A percentile compares a stretch with the other conserved stretches of the same genome.
Conservation (phyloP, 75 land plant species). For the Cunninghamia lanceolata region DNA sequence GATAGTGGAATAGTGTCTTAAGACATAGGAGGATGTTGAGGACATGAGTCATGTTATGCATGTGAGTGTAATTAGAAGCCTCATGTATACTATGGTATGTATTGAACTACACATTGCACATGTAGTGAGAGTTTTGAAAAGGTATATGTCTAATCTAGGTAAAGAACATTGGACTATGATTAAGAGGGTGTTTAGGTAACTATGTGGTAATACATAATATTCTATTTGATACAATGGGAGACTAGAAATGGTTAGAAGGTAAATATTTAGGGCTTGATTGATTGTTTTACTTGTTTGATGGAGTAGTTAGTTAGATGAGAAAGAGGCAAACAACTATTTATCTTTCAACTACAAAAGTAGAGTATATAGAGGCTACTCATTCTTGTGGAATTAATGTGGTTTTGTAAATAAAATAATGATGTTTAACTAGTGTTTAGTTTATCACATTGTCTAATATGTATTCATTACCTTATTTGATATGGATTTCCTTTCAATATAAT, state of each 20-base stretch:
- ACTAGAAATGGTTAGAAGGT: background rate
- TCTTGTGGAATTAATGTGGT: too few species aligned
- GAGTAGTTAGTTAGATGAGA: too few species aligned
- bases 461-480: too few species aligned
- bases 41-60: background rate
- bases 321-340: too few species aligned
- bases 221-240: background rate
- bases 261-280: too few species aligned
- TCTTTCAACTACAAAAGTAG: too few species aligned
- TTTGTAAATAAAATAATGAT: too few species aligned
- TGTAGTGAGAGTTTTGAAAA: background rate
- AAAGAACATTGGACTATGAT: conserved; percentile 7
- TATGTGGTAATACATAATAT: background rate
- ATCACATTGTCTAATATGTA: too few species aligned
- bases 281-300: too few species aligned
- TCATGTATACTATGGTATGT: conserved; percentile 15
- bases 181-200: background rate
- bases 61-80: conserved; percentile 1
- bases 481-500: too few species aligned
- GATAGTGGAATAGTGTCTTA: background rate
- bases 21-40: background rate
- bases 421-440: too few species aligned
- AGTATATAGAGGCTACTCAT: too few species aligned
- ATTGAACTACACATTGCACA: background rate
- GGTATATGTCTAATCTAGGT: conserved; percentile 2